Evolutionary conservation across 2,329 filamentous ascomycete species (phyloP).

Genomic region (Neofusicoccum ribis): DNA sequence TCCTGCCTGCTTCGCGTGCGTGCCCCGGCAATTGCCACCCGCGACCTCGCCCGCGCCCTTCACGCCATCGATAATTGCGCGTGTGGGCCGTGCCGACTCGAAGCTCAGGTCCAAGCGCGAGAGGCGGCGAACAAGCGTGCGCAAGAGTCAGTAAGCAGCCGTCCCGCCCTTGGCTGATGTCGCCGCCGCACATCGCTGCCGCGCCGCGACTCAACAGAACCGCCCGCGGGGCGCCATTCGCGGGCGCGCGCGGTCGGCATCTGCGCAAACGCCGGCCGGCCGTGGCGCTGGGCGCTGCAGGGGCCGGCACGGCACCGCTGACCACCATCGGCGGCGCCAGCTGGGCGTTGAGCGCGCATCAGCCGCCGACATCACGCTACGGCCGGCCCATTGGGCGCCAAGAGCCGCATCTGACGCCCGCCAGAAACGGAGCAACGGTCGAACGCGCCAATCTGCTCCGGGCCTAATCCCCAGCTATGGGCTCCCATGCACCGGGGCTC

Average conservation of each 20-base stretch:
- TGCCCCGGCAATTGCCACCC: neutral
- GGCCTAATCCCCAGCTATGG: conserved; percentile 8
- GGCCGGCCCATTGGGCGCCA: conserved; percentile 2
- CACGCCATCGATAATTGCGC: conserved; percentile 7
- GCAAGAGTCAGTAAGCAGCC: conserved; percentile 12
- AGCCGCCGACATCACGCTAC: conserved; percentile 17
- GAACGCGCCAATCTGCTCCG: conserved; percentile 12
- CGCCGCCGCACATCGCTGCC: neutral
- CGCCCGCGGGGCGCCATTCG: neutral
- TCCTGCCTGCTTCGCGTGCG: neutral
- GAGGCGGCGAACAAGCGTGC: neutral
- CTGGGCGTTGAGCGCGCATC: neutral
- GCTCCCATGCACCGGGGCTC: neutral
- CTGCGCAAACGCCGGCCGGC: neutral
- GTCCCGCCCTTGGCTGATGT: conserved; percentile 10
- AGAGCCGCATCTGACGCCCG: neutral
- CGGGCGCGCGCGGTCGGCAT: neutral
- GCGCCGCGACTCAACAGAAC: neutral
- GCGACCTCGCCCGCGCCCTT: conserved; percentile 1
- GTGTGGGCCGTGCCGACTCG: neutral
- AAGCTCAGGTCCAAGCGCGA: neutral
- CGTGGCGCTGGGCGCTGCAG: neutral
- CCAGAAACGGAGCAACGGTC: conserved; percentile 2
- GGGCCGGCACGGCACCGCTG: conserved; percentile 4
- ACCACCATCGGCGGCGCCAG: neutral